Evolutionary conservation across 2,329 filamentous ascomycete species (phyloP).

Genomic region (Alternaria atra): DNA sequence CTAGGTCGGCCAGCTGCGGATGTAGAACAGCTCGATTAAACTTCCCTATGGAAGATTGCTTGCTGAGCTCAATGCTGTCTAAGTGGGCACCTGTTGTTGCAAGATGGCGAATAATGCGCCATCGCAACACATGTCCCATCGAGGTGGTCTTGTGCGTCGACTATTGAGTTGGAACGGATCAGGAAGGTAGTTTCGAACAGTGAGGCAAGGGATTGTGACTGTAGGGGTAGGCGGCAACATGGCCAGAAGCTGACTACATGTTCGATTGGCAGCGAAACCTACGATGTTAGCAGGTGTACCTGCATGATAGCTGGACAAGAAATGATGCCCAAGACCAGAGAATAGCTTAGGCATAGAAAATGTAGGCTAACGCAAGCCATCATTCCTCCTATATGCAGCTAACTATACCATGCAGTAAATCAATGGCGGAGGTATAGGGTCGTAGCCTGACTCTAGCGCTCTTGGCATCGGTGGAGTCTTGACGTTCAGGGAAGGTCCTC

Average conservation of each 20-base stretch:
- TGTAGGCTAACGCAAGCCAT: slow-evolving; percentile 9
- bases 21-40: background rate
- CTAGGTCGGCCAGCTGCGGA: background rate
- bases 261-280: background rate
- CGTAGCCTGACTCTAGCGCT: slow-evolving; percentile 12
- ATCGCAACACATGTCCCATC: background rate
- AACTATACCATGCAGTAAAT: slow-evolving; percentile 3
- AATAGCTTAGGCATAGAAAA: background rate
- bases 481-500: slow-evolving; percentile 19
- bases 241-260: background rate
- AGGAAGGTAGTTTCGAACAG: slow-evolving; percentile 4
- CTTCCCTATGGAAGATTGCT: background rate
- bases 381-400: slow-evolving; percentile 5
- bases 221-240: background rate
- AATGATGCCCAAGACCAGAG: background rate
- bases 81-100: background rate
- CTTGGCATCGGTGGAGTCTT: slow-evolving; percentile 15
- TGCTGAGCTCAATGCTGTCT: background rate
- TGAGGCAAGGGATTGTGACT: background rate
- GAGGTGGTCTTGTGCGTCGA: background rate
- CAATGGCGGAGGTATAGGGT: slow-evolving; percentile 10
- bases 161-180: background rate
- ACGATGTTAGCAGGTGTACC: slow-evolving; percentile 2
- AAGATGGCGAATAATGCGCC: background rate
- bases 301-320: background rate